These are phyloP conservation scores for Cytidiella melzeri DNA, from an alignment of 768 basidiomycete species.

Conservation along the genomic window DNA sequence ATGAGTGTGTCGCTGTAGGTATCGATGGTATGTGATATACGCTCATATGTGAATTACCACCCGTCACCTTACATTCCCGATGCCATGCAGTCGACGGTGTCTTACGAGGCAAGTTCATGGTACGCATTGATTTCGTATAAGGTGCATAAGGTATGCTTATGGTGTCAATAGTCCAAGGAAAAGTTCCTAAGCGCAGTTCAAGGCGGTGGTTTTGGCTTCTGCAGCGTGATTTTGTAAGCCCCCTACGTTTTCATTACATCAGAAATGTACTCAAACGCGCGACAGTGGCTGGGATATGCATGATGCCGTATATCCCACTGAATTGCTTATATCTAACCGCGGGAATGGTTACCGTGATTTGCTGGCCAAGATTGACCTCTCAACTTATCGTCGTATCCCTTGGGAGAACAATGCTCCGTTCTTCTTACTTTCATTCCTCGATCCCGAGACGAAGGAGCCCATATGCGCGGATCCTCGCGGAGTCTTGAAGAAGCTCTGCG, in stretches of 20 bases:
- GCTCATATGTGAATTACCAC: not conserved
- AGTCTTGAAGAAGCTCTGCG: conserved; percentile 55
- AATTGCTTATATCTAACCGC: conserved; percentile 86
- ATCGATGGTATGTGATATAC: conserved; percentile 54
- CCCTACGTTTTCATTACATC: not conserved
- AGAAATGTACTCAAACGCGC: conserved; percentile 2
- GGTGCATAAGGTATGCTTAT: not conserved
- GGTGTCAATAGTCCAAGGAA: conserved; percentile 61
- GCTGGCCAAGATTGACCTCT: conserved; percentile 79
- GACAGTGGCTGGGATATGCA: conserved; percentile 88
- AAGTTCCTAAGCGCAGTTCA: conserved; percentile 84
- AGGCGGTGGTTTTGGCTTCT: conserved; percentile 86
- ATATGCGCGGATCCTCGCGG: conserved; percentile 84
- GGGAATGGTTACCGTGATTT: conserved; percentile 91
- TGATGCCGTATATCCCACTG: conserved; percentile 76
- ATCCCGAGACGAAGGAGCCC: conserved; percentile 77
- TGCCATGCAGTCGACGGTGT: conserved; percentile 75
- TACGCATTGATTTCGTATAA: conserved; percentile 22
- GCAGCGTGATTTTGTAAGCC: conserved; percentile 84
- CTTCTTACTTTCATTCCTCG: conserved; percentile 86
- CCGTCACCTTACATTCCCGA: not conserved
- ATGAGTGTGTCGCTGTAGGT: conserved; percentile 32
- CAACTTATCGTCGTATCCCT: conserved; percentile 81
- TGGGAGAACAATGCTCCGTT: conserved; percentile 92
- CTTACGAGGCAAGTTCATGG: conserved; percentile 92